Evolutionary conservation across 1,139 yeast species (phyloP), one percentile per base, ranked within the genome.

Genomic region (Kodamaea plutei): DNA sequence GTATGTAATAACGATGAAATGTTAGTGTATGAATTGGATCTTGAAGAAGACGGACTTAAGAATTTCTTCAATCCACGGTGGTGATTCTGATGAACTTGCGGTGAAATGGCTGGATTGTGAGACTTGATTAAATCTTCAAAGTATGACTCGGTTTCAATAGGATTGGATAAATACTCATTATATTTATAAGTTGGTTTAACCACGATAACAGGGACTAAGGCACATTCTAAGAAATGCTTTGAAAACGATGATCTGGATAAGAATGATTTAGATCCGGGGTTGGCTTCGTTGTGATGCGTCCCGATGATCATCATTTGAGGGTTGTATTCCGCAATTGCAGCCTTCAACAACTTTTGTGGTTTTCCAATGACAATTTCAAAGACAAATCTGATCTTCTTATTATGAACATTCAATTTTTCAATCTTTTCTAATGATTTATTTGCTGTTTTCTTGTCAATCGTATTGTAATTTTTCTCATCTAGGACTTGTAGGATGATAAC

Each of bases 231-330:
- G 43, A 81, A 80, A 50, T 77, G 73, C 48, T 78, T 79, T 5
- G 84, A 76, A 44, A 72, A 52, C 6, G 76, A 64, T 7, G 72
- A 54, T 27, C 68, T 69, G 14, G 68, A 52, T 27, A 72, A 56
- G 26, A 78, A 56, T 9, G 71, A 59, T 23, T 72, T 67, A 9
- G 40, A 38, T 17, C 41, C 39, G 9, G 42, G 38, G 15, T 38
- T 38, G 18, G 64, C 53, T 15, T 52, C 60, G 29, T 47, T 53
- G 32, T 56, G 65, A 29, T 77, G 79, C 2, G 76, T 68, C 2
- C 89, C 89, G 20, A 81, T 79, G 13, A 79, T 65, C 64, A 81
- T 66, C 59, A 79, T 66, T 5, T 76, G 68, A 2, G 88, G 88
- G 33, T 73, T 72, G 50, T 78, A 80, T 36, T 79, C 83, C 27